These are phyloP conservation scores for Spathaspora boniae DNA, from an alignment of 805 yeast genomes.

Conservation along the genomic window DNA sequence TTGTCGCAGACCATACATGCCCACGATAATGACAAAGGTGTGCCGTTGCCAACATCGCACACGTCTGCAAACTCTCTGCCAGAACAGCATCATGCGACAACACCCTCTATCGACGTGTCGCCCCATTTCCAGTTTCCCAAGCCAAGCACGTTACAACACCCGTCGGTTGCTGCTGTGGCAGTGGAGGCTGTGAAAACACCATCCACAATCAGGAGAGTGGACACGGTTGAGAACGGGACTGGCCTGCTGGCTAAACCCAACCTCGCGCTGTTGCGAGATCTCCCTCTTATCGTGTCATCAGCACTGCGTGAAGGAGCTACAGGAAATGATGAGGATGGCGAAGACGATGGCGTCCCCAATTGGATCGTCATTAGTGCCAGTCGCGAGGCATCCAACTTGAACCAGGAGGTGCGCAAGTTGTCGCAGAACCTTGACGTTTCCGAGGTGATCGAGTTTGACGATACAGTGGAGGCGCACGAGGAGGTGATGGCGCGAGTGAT, in stretches of 20 bases:
- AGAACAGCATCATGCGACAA: not conserved
- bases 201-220: not conserved
- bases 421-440: no score
- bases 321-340: not conserved
- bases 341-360: constrained; percentile 6
- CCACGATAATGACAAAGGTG: not conserved
- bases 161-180: not conserved
- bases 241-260: not conserved
- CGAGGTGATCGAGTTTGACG: not conserved
- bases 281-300: not conserved
- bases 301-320: not conserved
- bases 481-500: not conserved
- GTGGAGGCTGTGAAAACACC: not conserved
- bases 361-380: constrained; percentile 5
- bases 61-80: not conserved
- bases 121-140: not conserved
- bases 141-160: not conserved
- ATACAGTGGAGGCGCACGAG: not conserved
- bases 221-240: constrained; percentile 1
- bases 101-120: not conserved
- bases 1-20: constrained; percentile 3
- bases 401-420: no score
- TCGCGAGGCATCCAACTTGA: not conserved
- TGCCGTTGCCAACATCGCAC: no score
- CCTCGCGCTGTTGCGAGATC: constrained; percentile 1